These are phyloP conservation scores for Crithidia thermophila DNA, from an alignment of 208 protist genomes.

Conservation along the genomic window DNA sequence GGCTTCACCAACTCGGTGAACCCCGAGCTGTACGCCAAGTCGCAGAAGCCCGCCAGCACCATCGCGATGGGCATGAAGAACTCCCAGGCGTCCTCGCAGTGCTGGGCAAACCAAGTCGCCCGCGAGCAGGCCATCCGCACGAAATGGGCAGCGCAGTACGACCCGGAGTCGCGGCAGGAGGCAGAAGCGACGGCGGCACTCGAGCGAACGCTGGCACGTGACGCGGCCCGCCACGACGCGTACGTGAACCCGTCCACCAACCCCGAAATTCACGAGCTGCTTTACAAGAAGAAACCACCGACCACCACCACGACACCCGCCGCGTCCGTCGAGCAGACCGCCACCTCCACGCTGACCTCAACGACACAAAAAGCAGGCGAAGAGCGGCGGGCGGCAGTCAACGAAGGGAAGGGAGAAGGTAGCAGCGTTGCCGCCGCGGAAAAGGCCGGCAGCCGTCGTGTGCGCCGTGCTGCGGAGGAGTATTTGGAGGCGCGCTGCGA, in stretches of 20 bases:
- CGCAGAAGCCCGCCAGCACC: slow-evolving; percentile 54
- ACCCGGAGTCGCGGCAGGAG: slow-evolving; percentile 24
- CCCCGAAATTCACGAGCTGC: slow-evolving; percentile 46
- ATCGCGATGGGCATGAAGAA: slow-evolving; percentile 82
- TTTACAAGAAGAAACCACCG: slow-evolving; percentile 33
- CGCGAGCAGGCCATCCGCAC: slow-evolving; percentile 46
- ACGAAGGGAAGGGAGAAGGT: no score
- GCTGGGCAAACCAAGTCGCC: slow-evolving; percentile 61
- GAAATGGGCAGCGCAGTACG: slow-evolving; percentile 48
- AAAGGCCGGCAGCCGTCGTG: not conserved
- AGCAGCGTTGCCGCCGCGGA: not conserved
- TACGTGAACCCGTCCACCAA: slow-evolving; percentile 48
- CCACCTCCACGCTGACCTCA: no score
- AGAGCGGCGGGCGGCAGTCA: no score
- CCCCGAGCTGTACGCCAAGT: slow-evolving; percentile 56
- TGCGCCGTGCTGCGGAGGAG: slow-evolving; percentile 9
- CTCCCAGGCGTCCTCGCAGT: slow-evolving; percentile 42
- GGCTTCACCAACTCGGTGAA: slow-evolving; percentile 52
- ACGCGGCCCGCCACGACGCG: slow-evolving; percentile 28
- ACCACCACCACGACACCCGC: not conserved
- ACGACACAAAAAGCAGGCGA: no score
- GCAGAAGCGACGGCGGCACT: slow-evolving; percentile 26
- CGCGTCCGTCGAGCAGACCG: no score
- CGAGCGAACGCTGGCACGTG: slow-evolving; percentile 46
- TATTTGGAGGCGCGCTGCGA: slow-evolving; percentile 53